These are phyloP conservation scores for Phytophthora rubi DNA, from an alignment of 352 stramenopile genomes.

Conservation along the genomic window DNA sequence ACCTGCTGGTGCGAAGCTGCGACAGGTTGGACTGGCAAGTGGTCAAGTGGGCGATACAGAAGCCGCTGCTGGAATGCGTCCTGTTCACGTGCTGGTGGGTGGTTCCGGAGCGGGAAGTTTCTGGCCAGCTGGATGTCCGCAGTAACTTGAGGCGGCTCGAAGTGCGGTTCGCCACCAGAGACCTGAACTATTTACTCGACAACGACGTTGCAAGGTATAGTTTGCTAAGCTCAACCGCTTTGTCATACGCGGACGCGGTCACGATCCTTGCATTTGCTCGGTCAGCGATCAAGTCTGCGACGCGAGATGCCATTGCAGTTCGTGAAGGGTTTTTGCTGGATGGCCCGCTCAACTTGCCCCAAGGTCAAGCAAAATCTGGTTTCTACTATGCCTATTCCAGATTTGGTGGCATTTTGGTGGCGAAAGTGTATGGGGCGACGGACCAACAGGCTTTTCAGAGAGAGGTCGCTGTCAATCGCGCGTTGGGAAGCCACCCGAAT, in stretches of 20 bases:
- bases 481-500: background rate
- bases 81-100: no score
- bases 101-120: no score
- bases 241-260: background rate
- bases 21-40: no score
- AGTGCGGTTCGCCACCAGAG: background rate
- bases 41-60: no score
- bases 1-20: no score
- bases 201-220: background rate
- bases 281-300: constrained; percentile 5
- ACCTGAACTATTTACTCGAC: constrained; percentile 2
- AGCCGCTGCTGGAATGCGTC: no score
- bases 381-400: constrained; percentile 4
- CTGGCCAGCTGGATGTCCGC: no score
- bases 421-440: background rate
- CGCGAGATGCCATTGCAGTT: background rate
- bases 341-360: constrained; percentile 2
- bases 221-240: background rate
- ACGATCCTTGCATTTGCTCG: background rate
- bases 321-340: background rate
- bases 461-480: constrained; percentile 1
- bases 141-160: background rate
- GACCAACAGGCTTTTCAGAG: background rate
- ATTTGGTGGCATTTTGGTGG: constrained; percentile 1
- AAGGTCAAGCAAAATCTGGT: background rate